Percentiles rank a stretch among this genome's conserved stretches.
These are phyloP conservation scores for Cyanidioschyzon merolae DNA, from an alignment of 23 red algal species.

Conservation along the genomic window DNA sequence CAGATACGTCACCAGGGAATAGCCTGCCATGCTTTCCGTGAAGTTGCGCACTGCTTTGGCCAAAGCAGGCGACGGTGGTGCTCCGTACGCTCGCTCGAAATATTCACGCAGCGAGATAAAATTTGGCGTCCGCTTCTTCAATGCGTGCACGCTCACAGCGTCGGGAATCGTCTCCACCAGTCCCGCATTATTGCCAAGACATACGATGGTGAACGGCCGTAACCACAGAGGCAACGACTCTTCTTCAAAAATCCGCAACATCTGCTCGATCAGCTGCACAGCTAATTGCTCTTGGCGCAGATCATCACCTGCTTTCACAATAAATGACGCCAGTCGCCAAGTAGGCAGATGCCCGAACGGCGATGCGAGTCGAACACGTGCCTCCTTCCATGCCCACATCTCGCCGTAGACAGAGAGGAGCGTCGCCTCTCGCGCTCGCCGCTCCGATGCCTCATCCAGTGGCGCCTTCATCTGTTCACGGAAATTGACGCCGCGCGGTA, in stretches of 20 bases:
- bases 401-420: constrained; percentile 50
- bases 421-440: constrained; percentile 9
- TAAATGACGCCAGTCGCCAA: constrained; percentile 72
- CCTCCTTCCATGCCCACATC: constrained; percentile 64
- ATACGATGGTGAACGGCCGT: constrained; percentile 78
- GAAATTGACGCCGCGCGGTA: constrained; percentile 10
- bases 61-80: constrained; percentile 35
- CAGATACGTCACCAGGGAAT: constrained; percentile 81
- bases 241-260: constrained; percentile 63
- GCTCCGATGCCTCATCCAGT: background rate
- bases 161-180: constrained; percentile 82
- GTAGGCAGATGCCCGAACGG: constrained; percentile 56
- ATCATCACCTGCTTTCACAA: constrained; percentile 93
- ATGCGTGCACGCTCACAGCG: constrained; percentile 55
- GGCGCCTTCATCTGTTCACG: background rate
- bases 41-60: constrained; percentile 79
- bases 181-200: constrained; percentile 57
- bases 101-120: constrained; percentile 77
- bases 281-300: constrained; percentile 97
- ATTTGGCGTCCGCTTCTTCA: constrained; percentile 72
- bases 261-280: constrained; percentile 66
- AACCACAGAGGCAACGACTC: constrained; percentile 57
- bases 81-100: constrained; percentile 80
- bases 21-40: constrained; percentile 91
- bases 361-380: constrained; percentile 46